Evolutionary conservation across 164 flowering plant genomes (phyloP).

Genomic region (Kalanchoe fedtschenkoi): DNA sequence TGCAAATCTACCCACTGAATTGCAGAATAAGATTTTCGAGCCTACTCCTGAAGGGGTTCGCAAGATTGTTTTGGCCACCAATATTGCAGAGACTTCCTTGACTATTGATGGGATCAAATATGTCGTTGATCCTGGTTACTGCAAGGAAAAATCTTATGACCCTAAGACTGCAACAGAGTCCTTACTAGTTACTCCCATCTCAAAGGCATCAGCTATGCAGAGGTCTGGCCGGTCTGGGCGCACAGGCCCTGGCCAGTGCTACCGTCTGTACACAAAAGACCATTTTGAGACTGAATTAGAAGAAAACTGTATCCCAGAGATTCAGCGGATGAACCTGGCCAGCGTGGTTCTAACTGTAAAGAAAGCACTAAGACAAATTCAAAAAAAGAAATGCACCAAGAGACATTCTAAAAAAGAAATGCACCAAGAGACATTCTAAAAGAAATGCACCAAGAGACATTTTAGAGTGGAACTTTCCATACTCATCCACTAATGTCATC

Average conservation of each 20-base stretch:
- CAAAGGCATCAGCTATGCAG: conserved; percentile 87
- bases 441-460: too few relatives aligned
- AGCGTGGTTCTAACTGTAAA: conserved; percentile 75
- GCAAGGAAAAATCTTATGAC: conserved; percentile 74
- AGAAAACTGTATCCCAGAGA: conserved; percentile 80
- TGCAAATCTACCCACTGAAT: conserved; percentile 96
- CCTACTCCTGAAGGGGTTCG: conserved; percentile 95
- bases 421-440: too few relatives aligned
- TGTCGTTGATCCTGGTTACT: conserved; percentile 86
- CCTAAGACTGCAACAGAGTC: conserved; percentile 93
- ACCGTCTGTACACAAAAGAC: conserved; percentile 63
- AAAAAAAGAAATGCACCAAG: too few relatives aligned
- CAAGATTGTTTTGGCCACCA: conserved; percentile 85
- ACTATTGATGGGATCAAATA: conserved; percentile 86
- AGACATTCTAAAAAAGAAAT: too few relatives aligned
- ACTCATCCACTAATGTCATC: too few relatives aligned
- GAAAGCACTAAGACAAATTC: too few relatives aligned
- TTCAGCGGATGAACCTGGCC: conserved; percentile 86
- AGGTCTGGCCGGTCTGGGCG: conserved; percentile 92
- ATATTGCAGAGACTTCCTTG: conserved; percentile 87
- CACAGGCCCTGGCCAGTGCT: conserved; percentile 91
- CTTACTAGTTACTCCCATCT: conserved; percentile 64
- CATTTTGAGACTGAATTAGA: conserved; percentile 70
- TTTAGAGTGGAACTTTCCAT: too few relatives aligned
- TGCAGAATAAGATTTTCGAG: conserved; percentile 91